These are phyloP conservation scores for Tylopilus plumbeoviolaceoides DNA, from an alignment of 768 basidiomycete genomes.

Conservation along the genomic window DNA sequence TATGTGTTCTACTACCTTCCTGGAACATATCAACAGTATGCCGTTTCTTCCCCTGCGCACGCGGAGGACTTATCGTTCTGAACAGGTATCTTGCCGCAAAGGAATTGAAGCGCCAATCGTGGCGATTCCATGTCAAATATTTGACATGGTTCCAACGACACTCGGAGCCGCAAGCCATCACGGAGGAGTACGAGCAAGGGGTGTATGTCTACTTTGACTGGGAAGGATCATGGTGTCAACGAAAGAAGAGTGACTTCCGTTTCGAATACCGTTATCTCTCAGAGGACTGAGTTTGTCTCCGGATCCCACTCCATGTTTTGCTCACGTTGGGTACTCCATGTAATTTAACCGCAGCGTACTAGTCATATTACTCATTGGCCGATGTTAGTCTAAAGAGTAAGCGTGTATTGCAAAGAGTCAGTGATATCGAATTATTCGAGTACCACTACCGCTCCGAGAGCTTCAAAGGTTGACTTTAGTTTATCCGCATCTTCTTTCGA, in stretches of 20 bases:
- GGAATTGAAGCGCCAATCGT: conserved; percentile 95
- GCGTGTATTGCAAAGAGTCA: conserved; percentile 10
- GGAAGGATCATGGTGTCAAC: conserved; percentile 98
- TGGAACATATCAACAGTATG: conserved; percentile 94
- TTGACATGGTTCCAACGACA: conserved; percentile 99
- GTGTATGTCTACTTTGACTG: conserved; percentile 99
- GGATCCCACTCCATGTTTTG: conserved; percentile 7
- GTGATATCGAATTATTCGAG: conserved; percentile 85
- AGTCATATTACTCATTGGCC: conserved; percentile 14
- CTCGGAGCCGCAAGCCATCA: conserved; percentile 96
- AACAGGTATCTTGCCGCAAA: conserved; percentile 89
- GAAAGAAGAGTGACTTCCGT: conserved; percentile 97
- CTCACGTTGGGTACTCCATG: conserved; percentile 17
- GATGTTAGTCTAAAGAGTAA: conserved; percentile 15
- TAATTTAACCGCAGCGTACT: conserved; percentile 25
- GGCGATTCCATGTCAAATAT: conserved; percentile 99
- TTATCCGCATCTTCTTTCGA: conserved; percentile 98
- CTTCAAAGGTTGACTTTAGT: conserved; percentile 85
- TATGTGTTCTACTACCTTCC: conserved; percentile 98
- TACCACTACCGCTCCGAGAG: conserved; percentile 80
- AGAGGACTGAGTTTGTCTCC: conserved; percentile 48
- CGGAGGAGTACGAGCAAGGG: conserved; percentile 98
- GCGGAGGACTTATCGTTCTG: background rate
- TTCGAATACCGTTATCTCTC: conserved; percentile 95
- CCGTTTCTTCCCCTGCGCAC: background rate